Conservation (phyloP, 257 asterid species). For the Coffea eugenioides region DNA sequence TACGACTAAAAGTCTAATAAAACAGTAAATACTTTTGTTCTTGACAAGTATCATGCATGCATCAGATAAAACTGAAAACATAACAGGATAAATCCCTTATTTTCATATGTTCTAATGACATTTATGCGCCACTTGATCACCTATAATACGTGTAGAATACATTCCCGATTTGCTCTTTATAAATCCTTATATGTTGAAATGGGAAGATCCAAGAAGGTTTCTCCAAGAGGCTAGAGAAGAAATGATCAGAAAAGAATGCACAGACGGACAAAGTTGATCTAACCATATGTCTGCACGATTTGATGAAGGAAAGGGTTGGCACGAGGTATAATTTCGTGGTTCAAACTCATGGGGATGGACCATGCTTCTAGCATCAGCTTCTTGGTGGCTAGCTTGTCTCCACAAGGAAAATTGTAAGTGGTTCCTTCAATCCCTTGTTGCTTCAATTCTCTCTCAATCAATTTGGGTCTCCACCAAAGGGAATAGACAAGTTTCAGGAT, state of each 20-base stretch:
- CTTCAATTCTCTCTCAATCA: slow-evolving; percentile 18
- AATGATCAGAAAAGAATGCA: too few species aligned
- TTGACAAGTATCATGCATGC: too few species aligned
- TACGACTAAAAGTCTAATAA: too few species aligned
- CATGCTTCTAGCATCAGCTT: slow-evolving; percentile 21
- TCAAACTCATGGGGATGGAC: slow-evolving; percentile 21
- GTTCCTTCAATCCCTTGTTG: slow-evolving; percentile 23
- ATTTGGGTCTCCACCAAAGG: slow-evolving; percentile 33
- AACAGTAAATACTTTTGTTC: too few species aligned
- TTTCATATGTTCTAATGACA: too few species aligned
- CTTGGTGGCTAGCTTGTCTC: slow-evolving; percentile 16
- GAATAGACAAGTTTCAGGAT: slow-evolving; percentile 7
- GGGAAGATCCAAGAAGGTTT: too few species aligned
- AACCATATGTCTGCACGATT: slow-evolving; percentile 24
- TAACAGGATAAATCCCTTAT: too few species aligned
- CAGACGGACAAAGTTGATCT: background rate
- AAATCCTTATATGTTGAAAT: too few species aligned
- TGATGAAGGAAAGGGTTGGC: slow-evolving; percentile 23
- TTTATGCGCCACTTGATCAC: too few species aligned
- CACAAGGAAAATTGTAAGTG: slow-evolving; percentile 26
- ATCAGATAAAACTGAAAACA: too few species aligned
- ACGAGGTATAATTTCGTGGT: slow-evolving; percentile 23
- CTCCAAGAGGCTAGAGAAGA: background rate
- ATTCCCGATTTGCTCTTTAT: too few species aligned
- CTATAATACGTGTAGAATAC: too few species aligned